Base-by-base conservation (phyloP, 2,329 filamentous ascomycete genomes). In the Diaporthe velutina region DNA sequence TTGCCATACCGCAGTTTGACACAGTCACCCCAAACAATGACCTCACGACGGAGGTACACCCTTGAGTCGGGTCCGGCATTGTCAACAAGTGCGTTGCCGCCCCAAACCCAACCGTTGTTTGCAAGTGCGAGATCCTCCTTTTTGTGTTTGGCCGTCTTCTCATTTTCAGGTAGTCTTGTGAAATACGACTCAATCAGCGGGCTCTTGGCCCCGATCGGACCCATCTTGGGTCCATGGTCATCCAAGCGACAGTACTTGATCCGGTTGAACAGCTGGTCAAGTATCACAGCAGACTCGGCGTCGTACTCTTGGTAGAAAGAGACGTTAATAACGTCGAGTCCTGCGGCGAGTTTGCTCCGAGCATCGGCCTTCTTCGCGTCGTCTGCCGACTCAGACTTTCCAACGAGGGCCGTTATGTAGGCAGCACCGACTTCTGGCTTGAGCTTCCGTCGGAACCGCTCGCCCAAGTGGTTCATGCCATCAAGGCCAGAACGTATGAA, bases 51-150 rank as follows among this genome's bases (percentile, higher is more conserved):
- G n/a, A 99, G 89, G 81, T 99, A 99, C n/a, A 96, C 95, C 73
- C 93, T 92, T 12, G 96, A 98, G 61, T 94, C 88, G 0, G 95
- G 93, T 0, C 97, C 97, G 40, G 97, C 97, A 80, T 98, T 97
- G 85, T 99, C 97, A 57, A 95, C 90, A 84, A 98, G 90, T 1
- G 97, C 96, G 84, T 98, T 97, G 8, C 96, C 96, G 74, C 95
- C 96, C 97, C 97, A 99, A 12, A 99, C 96, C 97, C 97, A 99
- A 57, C 97, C 97, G 81, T 99, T 99, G 84, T 98, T 98, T 54
- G 93, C 96, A 70, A 99, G 86, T 3, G 95, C 94, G 60, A 98
- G 88, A 57, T 95, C 93, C 74, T 93, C 93, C 1, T 92, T 88
- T 74, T 92, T 92, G 80, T 97, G 93, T 80, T 94, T 92, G 76